These are phyloP conservation scores for Coemansia sp. DNA, from an alignment of 192 early-diverging fungal genomes.

Conservation along the genomic window DNA sequence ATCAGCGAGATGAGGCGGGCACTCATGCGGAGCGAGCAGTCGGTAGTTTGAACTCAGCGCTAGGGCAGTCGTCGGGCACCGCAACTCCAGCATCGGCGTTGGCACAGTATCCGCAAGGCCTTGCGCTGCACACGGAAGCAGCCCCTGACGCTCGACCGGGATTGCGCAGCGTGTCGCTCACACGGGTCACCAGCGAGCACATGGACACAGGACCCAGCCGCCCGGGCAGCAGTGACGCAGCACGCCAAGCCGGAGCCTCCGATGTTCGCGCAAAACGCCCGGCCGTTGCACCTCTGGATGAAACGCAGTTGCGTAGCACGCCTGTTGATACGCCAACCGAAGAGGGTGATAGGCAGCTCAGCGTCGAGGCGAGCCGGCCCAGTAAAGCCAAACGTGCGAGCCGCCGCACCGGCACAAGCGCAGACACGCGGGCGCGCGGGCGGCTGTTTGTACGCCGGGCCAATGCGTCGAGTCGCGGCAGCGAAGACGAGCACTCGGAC, in stretches of 20 bases:
- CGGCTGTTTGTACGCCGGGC: conserved; percentile 36
- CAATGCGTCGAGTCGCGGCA: conserved; percentile 45
- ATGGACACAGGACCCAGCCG: conserved; percentile 14
- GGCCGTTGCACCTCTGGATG: not conserved
- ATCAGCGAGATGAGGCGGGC: conserved; percentile 5
- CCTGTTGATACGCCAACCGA: conserved; percentile 43
- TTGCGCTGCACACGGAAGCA: conserved; percentile 14
- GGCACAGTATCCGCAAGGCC: conserved; percentile 33
- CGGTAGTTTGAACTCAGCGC: not conserved
- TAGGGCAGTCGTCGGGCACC: conserved; percentile 16
- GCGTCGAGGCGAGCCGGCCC: conserved; percentile 27
- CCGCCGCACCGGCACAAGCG: conserved; percentile 15
- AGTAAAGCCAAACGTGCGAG: conserved; percentile 6
- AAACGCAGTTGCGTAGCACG: conserved; percentile 11
- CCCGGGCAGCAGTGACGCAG: conserved; percentile 21
- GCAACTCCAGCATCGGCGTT: conserved; percentile 4
- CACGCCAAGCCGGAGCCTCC: conserved; percentile 10
- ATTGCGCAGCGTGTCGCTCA: conserved; percentile 45
- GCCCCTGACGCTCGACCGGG: not conserved
- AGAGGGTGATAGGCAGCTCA: conserved; percentile 48
- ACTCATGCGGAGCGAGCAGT: not conserved
- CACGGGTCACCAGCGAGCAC: conserved; percentile 27
- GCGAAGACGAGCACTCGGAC: conserved; percentile 46
- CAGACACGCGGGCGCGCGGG: conserved; percentile 9
- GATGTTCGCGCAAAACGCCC: not conserved